Evolutionary conservation across 2,329 filamentous ascomycete genomes (phyloP).

Genomic region (Aspergillus jensenii): DNA sequence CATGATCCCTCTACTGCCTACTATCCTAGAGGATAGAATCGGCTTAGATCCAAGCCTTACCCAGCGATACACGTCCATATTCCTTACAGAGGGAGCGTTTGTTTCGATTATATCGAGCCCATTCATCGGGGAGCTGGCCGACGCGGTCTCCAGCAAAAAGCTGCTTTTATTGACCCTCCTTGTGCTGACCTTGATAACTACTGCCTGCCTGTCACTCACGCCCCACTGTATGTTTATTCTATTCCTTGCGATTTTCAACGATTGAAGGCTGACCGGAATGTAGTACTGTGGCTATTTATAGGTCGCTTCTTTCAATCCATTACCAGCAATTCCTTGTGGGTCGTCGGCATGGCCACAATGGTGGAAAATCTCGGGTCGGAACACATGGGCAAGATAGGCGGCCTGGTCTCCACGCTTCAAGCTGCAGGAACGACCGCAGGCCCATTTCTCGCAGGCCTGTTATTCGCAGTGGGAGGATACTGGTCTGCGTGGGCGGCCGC

Average conservation of each 20-base stretch:
- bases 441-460: not conserved
- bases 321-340: not conserved
- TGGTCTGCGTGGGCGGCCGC: constrained; percentile 27
- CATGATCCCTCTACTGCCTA: constrained; percentile 21
- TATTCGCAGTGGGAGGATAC: constrained; percentile 20
- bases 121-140: constrained; percentile 16
- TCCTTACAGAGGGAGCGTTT: constrained; percentile 21
- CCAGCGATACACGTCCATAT: constrained; percentile 17
- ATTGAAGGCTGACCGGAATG: not conserved
- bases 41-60: constrained; percentile 12
- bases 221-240: not conserved
- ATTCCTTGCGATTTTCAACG: not conserved
- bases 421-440: not conserved
- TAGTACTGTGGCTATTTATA: not conserved
- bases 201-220: not conserved
- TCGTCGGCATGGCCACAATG: constrained; percentile 5
- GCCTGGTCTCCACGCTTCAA: not conserved
- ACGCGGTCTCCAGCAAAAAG: constrained; percentile 16
- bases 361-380: not conserved
- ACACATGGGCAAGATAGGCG: constrained; percentile 2
- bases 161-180: not conserved
- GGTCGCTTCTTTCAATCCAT: constrained; percentile 1
- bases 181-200: not conserved
- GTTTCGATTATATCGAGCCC: constrained; percentile 21
- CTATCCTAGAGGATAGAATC: constrained; percentile 19